Conservation (phyloP, 768 basidiomycete species). For the Hemileccinum impolitum region DNA sequence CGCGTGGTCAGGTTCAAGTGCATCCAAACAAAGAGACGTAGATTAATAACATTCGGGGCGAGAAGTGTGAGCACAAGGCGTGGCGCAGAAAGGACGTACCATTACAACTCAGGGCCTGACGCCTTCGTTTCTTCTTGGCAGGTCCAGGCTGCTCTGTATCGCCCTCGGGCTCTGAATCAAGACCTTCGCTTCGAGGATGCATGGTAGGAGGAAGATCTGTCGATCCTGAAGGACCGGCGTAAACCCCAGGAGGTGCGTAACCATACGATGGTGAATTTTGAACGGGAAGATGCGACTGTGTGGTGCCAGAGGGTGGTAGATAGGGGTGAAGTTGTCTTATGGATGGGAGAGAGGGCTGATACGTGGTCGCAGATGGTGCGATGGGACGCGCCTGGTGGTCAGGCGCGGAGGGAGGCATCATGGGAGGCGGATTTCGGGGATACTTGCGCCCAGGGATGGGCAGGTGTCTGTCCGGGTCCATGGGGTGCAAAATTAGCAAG, state of each 20-base stretch:
- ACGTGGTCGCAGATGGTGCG: conserved; percentile 18
- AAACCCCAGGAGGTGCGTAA: conserved; percentile 22
- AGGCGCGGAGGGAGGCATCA: conserved; percentile 25
- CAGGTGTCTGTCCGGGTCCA: conserved; percentile 39
- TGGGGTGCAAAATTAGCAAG: conserved; percentile 22
- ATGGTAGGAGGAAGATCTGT: conserved; percentile 25
- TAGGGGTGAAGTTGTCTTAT: conserved; percentile 68
- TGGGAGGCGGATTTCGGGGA: conserved; percentile 24
- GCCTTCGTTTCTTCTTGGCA: conserved; percentile 78
- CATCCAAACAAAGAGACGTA: too few relatives aligned
- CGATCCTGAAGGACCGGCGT: conserved; percentile 24
- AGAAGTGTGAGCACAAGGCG: conserved; percentile 16
- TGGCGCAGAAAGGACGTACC: conserved; percentile 44
- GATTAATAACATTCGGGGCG: neutral
- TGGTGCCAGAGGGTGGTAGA: conserved; percentile 48
- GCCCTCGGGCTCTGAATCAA: conserved; percentile 59
- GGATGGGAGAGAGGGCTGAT: conserved; percentile 49
- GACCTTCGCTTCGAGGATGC: conserved; percentile 34
- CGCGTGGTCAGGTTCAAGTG: conserved; percentile 6
- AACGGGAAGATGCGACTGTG: conserved; percentile 25
- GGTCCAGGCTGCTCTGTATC: conserved; percentile 50
- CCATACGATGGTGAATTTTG: conserved; percentile 27
- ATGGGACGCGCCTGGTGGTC: conserved; percentile 28
- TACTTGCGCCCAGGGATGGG: conserved; percentile 32
- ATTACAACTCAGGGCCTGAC: conserved; percentile 83